A percentile compares a stretch with the other conserved stretches of the same genome.
Evolutionary conservation across 495 filamentous ascomycete genomes (phyloP).

Genomic region (Acidiella bohemica): DNA sequence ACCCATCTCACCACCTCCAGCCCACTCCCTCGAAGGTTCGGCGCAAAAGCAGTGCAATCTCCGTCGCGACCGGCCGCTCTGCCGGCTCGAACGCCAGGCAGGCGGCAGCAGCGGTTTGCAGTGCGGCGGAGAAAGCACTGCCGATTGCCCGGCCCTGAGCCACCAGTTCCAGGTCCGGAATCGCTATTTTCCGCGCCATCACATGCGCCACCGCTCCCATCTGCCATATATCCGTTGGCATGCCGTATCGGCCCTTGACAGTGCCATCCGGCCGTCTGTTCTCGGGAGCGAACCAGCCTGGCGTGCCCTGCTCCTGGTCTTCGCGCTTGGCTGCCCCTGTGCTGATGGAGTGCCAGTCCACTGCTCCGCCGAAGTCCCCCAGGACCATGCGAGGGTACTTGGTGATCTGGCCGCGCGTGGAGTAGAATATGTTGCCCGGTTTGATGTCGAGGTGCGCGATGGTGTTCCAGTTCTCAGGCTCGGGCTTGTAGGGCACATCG

Average conservation of each 20-base stretch:
- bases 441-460: slow-evolving; percentile 22
- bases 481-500: neutral
- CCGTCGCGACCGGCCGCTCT: too few species aligned
- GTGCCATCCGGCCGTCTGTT: neutral
- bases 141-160: neutral
- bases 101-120: too few species aligned
- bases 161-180: neutral
- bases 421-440: slow-evolving; percentile 11
- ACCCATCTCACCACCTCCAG: too few species aligned
- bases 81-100: too few species aligned
- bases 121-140: too few species aligned
- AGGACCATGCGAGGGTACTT: slow-evolving; percentile 11
- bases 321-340: neutral
- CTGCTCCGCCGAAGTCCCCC: slow-evolving; percentile 20
- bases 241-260: too few species aligned
- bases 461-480: slow-evolving; percentile 13
- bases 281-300: slow-evolving; percentile 9
- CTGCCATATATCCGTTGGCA: slow-evolving; percentile 12
- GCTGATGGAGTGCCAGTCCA: slow-evolving; percentile 3
- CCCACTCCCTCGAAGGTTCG: too few species aligned
- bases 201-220: slow-evolving; percentile 7
- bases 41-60: too few species aligned
- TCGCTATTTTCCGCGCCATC: neutral
- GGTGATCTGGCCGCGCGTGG: slow-evolving; percentile 6
- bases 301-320: neutral